These are phyloP conservation scores for Syzygium syzygioides DNA, from an alignment of 441 rosid genomes.

Conservation along the genomic window DNA sequence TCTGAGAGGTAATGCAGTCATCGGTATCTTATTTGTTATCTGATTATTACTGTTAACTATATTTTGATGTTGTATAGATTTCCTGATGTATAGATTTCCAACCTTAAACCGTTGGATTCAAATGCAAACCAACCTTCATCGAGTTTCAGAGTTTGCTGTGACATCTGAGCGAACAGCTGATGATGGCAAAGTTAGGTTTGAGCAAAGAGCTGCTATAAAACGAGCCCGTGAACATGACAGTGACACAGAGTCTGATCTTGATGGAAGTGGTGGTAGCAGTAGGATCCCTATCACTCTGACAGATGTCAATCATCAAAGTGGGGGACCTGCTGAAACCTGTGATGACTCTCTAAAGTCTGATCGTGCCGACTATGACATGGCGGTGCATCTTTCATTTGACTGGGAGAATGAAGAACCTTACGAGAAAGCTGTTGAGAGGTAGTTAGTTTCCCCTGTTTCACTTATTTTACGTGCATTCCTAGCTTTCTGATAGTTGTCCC, in stretches of 20 bases:
- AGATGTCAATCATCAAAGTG: slow-evolving; percentile 39
- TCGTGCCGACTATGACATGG: slow-evolving; percentile 43
- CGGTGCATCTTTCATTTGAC: slow-evolving; percentile 84
- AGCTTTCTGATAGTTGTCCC: background rate
- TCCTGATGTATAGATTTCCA: slow-evolving; percentile 75
- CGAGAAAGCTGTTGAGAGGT: slow-evolving; percentile 92
- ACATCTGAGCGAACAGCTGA: slow-evolving; percentile 53
- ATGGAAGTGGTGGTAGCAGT: slow-evolving; percentile 38
- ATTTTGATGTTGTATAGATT: slow-evolving; percentile 41
- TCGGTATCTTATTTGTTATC: background rate
- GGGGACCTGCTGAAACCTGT: slow-evolving; percentile 30
- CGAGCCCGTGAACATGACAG: slow-evolving; percentile 76
- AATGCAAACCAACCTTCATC: slow-evolving; percentile 95
- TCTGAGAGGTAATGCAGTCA: slow-evolving; percentile 76
- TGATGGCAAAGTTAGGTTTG: slow-evolving; percentile 44
- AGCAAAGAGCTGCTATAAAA: slow-evolving; percentile 61
- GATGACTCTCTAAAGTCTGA: slow-evolving; percentile 37
- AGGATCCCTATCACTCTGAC: slow-evolving; percentile 29
- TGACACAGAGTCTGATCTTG: slow-evolving; percentile 77
- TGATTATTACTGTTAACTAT: slow-evolving; percentile 15
- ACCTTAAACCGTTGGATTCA: slow-evolving; percentile 99
- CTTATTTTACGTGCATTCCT: background rate
- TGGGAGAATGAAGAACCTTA: slow-evolving; percentile 94
- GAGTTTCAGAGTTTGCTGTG: slow-evolving; percentile 91
- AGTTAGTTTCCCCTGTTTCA: background rate